Evolutionary conservation across 768 basidiomycete species (phyloP), one percentile per base, ranked within the genome.

Genomic region (Russula dissimulans): DNA sequence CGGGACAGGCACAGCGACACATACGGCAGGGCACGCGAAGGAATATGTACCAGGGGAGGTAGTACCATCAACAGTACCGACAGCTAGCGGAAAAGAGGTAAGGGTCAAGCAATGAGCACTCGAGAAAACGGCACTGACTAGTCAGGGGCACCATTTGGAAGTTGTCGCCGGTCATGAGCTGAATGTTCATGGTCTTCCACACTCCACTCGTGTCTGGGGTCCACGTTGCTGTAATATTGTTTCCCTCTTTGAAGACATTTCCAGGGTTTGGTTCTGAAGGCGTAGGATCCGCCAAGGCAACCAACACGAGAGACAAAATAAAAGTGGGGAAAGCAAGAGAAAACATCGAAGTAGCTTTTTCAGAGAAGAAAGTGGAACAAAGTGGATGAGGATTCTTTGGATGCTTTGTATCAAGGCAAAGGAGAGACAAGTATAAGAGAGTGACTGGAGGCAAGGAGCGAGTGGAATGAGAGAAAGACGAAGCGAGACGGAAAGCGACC

Each of bases 101-200:
- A 4, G 18, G 22, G 46, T 64, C 31, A 57, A n/a, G 18, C 38
- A 32, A 46, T 10, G 17, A 41, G 3, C 26, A n/a, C 10, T 38
- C n/a, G 44, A 36, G 39, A 48, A 41, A 50, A 2, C 31, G 36
- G 17, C 11, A 75, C 84, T 60, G 63, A 89, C 87, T 82, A 12
- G 83, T 81, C 58, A 91, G 64, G 65, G 77, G 79, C 43, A 82
- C 68, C 89, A 91, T 91, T 42, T 77, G 63, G 53, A 78, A 71
- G 73, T 93, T 91, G 68, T 78, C 69, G 5, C 90, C 91, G 1
- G 86, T 84, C 89, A 89, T 91, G 70, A 92, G 80, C 69, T 89
- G 76, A 58, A 93, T 87, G 62, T 77, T 73, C 83, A 87, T 89
- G 61, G 74, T 70, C 68, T 79, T 83, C 91, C 91, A 93, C 15